These are phyloP conservation scores for Viridothelium virens DNA, from an alignment of 495 filamentous ascomycete genomes.

Conservation along the genomic window DNA sequence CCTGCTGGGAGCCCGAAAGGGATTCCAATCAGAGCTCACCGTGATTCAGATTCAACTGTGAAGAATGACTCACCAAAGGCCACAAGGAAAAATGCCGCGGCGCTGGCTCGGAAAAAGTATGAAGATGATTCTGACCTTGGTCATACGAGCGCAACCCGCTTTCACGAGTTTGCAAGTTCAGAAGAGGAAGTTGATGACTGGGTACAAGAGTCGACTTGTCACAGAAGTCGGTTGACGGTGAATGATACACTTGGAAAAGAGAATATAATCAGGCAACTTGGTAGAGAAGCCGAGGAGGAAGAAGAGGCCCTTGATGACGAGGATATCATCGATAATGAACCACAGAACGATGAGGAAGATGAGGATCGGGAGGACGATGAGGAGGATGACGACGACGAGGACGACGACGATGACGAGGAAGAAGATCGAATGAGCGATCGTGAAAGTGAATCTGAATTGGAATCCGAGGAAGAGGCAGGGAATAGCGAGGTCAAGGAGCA, in stretches of 20 bases:
- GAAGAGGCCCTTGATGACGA: slow-evolving; percentile 66
- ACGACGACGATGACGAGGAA: slow-evolving; percentile 37
- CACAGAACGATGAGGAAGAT: slow-evolving; percentile 39
- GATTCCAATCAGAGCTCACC: slow-evolving; percentile 35
- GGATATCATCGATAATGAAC: slow-evolving; percentile 31
- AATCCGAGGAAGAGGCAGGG: slow-evolving; percentile 30
- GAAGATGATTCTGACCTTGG: slow-evolving; percentile 51
- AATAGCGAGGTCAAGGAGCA: slow-evolving; percentile 40
- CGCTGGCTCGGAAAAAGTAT: slow-evolving; percentile 18
- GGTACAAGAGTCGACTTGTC: slow-evolving; percentile 58
- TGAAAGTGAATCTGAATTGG: slow-evolving; percentile 44
- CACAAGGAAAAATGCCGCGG: slow-evolving; percentile 24
- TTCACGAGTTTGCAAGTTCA: slow-evolving; percentile 89
- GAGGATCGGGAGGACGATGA: slow-evolving; percentile 22
- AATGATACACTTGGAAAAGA: slow-evolving; percentile 87
- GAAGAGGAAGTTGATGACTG: slow-evolving; percentile 77
- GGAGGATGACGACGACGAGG: slow-evolving; percentile 41
- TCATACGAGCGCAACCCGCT: slow-evolving; percentile 61
- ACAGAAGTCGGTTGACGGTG: slow-evolving; percentile 66
- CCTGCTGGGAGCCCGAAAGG: background rate
- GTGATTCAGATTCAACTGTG: slow-evolving; percentile 45
- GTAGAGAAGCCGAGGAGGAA: slow-evolving; percentile 86
- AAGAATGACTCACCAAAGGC: slow-evolving; percentile 32
- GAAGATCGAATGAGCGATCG: slow-evolving; percentile 48
- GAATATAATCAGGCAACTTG: slow-evolving; percentile 75